Evolutionary conservation across 179 eudicot species (phyloP), one percentile per base, ranked within the genome.

Genomic region (Camellia oleifera): DNA sequence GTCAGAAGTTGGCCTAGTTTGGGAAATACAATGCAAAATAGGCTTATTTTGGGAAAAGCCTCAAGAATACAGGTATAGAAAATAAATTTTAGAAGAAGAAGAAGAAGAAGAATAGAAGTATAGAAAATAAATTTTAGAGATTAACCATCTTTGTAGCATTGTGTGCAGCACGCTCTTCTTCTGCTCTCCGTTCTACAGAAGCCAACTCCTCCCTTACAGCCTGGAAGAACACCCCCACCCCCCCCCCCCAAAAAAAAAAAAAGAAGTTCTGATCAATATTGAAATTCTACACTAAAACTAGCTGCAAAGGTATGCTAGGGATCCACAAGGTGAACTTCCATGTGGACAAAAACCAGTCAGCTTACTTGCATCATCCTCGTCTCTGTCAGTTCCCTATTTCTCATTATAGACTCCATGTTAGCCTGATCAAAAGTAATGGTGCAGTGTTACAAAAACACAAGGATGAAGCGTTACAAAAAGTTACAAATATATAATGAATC

Each of bases 311-410:
- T 42, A 53, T 64, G 65, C 50, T 66, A 40, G 14, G 46, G 10
- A 77, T 77, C 11, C 46, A 50, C 58, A 32, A 65, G 20, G 72
- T 79, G 58, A 75, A 48, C 13, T 32, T 53, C 72, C 76, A 53
- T 54, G 40, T 64, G 61, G 75, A 53, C 69, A 5, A 57, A 53
- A 42, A 63, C 52, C 63, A 26, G 77, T 58, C 56, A 63, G 77
- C 97, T 88, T 89, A 97, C 99, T 90, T 97, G 99, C 92, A 94
- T 97, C 99, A 97, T 94, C 81, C 99, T 88, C 76, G 99, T 97
- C 88, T 97, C 99, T 67, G 97, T 84, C 60, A 97, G 90, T 75
- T 97, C 99, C 85, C 97, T 88, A 82, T 89, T 94, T 88, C 98
- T 91, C 97, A 92, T 91, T 78, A 94, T 87, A 58, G 97, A 85